phyloP scores from a whole-genome alignment of 148 eudicot genomes.

The Silene latifolia region DNA sequence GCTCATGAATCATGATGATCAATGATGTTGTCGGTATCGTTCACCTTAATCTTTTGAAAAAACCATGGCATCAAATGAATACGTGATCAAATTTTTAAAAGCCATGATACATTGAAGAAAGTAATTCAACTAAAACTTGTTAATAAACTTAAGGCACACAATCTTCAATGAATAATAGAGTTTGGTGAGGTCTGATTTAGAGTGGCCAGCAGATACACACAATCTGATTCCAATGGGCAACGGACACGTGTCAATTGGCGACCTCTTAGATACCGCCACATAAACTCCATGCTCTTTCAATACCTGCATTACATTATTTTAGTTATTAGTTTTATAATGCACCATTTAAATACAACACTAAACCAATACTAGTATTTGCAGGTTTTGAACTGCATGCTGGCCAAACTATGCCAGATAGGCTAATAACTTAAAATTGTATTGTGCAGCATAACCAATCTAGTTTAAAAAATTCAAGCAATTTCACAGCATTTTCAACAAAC shows the following conservation, averaged over 20 bases:
- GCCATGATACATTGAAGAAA: too few species aligned
- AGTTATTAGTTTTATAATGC: neutral
- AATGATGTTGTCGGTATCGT: too few species aligned
- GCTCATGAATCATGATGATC: too few species aligned
- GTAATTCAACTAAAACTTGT: neutral
- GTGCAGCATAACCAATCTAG: too few species aligned
- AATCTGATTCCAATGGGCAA: conserved; percentile 69
- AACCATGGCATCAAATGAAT: too few species aligned
- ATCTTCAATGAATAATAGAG: conserved; percentile 56
- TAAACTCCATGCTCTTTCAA: conserved; percentile 68
- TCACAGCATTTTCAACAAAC: too few species aligned
- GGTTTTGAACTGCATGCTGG: neutral
- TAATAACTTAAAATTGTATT: too few species aligned
- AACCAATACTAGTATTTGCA: neutral
- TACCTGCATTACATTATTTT: conserved; percentile 36
- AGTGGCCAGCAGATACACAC: conserved; percentile 79
- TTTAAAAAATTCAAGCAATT: too few species aligned
- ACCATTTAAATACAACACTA: neutral
- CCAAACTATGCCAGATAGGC: too few species aligned
- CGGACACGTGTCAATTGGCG: conserved; percentile 73
- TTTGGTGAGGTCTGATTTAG: conserved; percentile 62
- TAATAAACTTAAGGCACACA: conserved; percentile 28
- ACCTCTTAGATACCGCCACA: conserved; percentile 63
- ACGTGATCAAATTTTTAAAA: too few species aligned
- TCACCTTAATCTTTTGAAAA: too few species aligned